These are phyloP conservation scores for Coniochaeta sp. DNA, from an alignment of 2,329 filamentous ascomycete species.

Conservation along the genomic window DNA sequence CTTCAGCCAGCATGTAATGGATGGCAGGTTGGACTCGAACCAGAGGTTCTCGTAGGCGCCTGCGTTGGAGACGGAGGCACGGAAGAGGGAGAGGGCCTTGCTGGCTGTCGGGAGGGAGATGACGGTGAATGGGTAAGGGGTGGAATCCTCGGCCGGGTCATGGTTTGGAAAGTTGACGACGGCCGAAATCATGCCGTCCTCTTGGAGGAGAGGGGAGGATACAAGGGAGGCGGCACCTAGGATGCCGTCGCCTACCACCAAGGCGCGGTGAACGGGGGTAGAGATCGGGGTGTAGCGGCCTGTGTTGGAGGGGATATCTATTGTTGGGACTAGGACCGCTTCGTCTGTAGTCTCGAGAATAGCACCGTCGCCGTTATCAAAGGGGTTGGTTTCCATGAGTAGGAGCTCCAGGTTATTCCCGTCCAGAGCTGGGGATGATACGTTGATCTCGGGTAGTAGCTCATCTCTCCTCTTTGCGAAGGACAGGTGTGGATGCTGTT, in stretches of 20 bases:
- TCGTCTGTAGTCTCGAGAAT: conserved; percentile 43
- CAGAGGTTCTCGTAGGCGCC: conserved; percentile 66
- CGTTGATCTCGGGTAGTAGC: conserved; percentile 48
- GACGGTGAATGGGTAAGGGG: conserved; percentile 41
- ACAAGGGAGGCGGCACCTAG: conserved; percentile 53
- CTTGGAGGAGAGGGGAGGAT: conserved; percentile 29
- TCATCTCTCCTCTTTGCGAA: conserved; percentile 14
- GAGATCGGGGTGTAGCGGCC: conserved; percentile 60
- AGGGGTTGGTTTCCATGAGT: conserved; percentile 40
- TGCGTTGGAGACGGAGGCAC: conserved; percentile 61
- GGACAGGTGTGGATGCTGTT: conserved; percentile 9
- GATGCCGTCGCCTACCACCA: conserved; percentile 68
- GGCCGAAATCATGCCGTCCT: conserved; percentile 35
- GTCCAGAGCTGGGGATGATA: conserved; percentile 56
- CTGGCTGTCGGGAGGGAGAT: conserved; percentile 59
- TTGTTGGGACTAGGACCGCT: conserved; percentile 64
- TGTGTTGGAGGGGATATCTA: conserved; percentile 61
- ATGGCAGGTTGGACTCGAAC: conserved; percentile 63
- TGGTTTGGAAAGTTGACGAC: conserved; percentile 42
- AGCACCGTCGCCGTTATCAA: conserved; percentile 18
- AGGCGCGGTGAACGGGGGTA: conserved; percentile 76
- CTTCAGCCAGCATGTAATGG: conserved; percentile 59
- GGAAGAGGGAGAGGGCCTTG: conserved; percentile 58
- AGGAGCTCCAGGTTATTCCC: conserved; percentile 58
- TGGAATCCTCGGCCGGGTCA: conserved; percentile 24